Percentiles rank a stretch among this genome's conserved stretches.
These are phyloP conservation scores for Protea cynaroides DNA, from an alignment of 164 flowering plant species.

Conservation along the genomic window DNA sequence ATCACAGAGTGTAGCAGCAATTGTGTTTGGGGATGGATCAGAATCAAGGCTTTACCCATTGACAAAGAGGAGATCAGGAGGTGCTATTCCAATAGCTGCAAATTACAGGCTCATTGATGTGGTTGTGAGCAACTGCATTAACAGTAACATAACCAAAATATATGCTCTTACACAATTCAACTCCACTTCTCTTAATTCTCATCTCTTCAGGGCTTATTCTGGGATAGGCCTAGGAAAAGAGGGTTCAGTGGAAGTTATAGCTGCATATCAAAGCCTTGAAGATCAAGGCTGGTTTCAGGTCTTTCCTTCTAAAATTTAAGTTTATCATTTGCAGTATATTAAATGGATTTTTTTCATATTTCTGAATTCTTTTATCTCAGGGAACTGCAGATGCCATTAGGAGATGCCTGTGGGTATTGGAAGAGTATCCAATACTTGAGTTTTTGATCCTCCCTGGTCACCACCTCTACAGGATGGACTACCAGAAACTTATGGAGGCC, in stretches of 20 bases:
- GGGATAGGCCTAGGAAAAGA: constrained; percentile 47
- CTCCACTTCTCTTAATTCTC: constrained; percentile 84
- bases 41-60: constrained; percentile 61
- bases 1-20: constrained; percentile 66
- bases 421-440: constrained; percentile 56
- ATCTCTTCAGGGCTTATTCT: constrained; percentile 68
- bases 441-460: constrained; percentile 77
- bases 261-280: constrained; percentile 77
- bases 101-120: constrained; percentile 77
- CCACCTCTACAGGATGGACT: constrained; percentile 90
- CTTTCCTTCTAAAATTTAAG: not conserved
- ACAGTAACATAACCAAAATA: constrained; percentile 67
- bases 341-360: not conserved
- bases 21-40: constrained; percentile 67
- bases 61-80: constrained; percentile 68
- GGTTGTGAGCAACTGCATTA: constrained; percentile 85
- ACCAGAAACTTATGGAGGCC: constrained; percentile 49
- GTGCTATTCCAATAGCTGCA: constrained; percentile 74
- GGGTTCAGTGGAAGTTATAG: constrained; percentile 70
- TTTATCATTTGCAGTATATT: not conserved
- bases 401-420: constrained; percentile 70
- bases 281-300: constrained; percentile 74
- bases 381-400: constrained; percentile 89
- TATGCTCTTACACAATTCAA: constrained; percentile 85
- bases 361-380: constrained; percentile 18